These are phyloP conservation scores for Cytospora schulzeri DNA, from an alignment of 2,329 filamentous ascomycete species.

Conservation along the genomic window DNA sequence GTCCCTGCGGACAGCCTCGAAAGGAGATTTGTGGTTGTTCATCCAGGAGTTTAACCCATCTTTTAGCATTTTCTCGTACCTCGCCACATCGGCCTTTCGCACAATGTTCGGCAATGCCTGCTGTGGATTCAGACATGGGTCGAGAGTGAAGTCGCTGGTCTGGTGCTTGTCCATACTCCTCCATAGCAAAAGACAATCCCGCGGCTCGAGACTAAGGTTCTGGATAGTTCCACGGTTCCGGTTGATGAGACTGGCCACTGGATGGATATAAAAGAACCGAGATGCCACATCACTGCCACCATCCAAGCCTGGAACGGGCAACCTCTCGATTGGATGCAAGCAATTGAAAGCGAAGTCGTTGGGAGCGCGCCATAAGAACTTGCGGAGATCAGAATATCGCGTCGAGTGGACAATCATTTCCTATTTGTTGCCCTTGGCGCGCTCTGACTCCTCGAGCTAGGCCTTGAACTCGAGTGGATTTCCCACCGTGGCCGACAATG, in stretches of 20 bases:
- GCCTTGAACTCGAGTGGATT: constrained; percentile 70
- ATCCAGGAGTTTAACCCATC: constrained; percentile 62
- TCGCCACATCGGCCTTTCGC: constrained; percentile 65
- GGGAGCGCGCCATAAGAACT: constrained; percentile 66
- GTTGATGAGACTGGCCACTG: constrained; percentile 24
- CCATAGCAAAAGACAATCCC: constrained; percentile 71
- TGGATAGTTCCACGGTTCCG: constrained; percentile 63
- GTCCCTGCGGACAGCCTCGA: constrained; percentile 48
- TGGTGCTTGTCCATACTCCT: constrained; percentile 62
- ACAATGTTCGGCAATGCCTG: constrained; percentile 55
- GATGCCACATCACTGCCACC: constrained; percentile 51
- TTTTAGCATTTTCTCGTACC: constrained; percentile 68
- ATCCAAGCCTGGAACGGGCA: constrained; percentile 49
- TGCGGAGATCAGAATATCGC: constrained; percentile 77
- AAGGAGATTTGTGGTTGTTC: constrained; percentile 47
- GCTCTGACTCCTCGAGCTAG: constrained; percentile 69
- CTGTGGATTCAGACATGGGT: constrained; percentile 51
- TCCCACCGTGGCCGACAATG: constrained; percentile 77
- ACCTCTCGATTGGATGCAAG: constrained; percentile 44
- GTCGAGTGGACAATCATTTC: constrained; percentile 69
- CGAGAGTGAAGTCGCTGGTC: constrained; percentile 52
- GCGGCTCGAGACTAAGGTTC: constrained; percentile 69
- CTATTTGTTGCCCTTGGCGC: constrained; percentile 62
- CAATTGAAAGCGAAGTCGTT: constrained; percentile 53
- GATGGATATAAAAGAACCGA: constrained; percentile 40